A percentile compares a stretch with the other conserved stretches of the same genome.
phyloP scores from a whole-genome alignment of 257 asterid species.

The Nicotiana paniculata region DNA sequence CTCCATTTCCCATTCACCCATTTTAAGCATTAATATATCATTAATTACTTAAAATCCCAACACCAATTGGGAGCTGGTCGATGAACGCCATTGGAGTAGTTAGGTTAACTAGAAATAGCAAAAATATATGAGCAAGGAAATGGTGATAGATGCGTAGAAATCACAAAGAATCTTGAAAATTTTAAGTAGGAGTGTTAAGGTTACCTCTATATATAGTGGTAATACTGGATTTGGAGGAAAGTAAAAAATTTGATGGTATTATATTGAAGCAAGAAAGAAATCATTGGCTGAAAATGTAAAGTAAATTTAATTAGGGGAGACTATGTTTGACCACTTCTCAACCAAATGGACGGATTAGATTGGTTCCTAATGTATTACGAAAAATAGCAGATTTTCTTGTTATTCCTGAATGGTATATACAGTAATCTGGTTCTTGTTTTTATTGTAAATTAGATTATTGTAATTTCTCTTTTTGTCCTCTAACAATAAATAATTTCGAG shows the following conservation, averaged over 20 bases:
- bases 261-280: not conserved
- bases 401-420: too few species aligned
- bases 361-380: not conserved
- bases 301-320: not conserved
- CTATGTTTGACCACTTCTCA: not conserved
- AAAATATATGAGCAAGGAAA: too few species aligned
- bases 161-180: not conserved
- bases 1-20: too few species aligned
- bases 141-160: not conserved
- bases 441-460: too few species aligned
- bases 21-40: too few species aligned
- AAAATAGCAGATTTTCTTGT: too few species aligned
- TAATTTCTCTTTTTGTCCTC: not conserved
- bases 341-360: not conserved
- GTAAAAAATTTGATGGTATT: not conserved
- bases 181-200: not conserved
- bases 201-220: not conserved
- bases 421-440: not conserved
- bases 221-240: not conserved
- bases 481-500: not conserved
- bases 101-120: not conserved
- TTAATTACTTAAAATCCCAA: too few species aligned
- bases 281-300: not conserved
- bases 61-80: conserved; percentile 46
- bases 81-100: conserved; percentile 25